Percentiles rank a stretch among this genome's conserved stretches.
Evolutionary conservation across 257 asterid genomes (phyloP).

Genomic region (Solanum acaule): DNA sequence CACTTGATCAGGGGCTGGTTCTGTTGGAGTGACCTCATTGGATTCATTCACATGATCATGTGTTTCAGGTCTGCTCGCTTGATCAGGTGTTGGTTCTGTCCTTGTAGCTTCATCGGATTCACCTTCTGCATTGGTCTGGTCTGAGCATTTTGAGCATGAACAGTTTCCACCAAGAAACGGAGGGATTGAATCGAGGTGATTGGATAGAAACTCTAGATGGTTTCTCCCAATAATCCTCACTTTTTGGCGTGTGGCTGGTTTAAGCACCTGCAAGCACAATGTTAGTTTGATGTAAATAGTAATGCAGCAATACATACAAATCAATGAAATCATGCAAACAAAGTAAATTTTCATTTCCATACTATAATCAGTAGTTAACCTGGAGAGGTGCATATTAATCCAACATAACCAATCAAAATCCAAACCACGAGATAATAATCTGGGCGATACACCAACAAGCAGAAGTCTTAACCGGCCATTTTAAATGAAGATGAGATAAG

Average conservation of each 20-base stretch:
- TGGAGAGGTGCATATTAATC: not conserved
- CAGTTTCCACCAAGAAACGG: constrained; percentile 31
- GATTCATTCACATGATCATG: not conserved
- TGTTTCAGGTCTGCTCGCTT: not conserved
- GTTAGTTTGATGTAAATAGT: not conserved
- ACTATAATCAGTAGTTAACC: not conserved
- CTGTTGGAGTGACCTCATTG: not conserved
- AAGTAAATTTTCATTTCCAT: not conserved
- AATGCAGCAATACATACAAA: not conserved
- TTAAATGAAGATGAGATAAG: not conserved
- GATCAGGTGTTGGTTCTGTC: not conserved
- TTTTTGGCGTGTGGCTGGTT: constrained; percentile 33
- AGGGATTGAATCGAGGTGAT: constrained; percentile 17
- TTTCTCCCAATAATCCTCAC: constrained; percentile 23
- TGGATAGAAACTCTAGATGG: constrained; percentile 14
- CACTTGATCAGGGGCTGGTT: not conserved
- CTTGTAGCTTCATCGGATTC: not conserved
- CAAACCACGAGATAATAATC: not conserved
- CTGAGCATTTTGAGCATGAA: constrained; percentile 19
- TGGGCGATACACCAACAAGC: not conserved
- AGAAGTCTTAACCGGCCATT: not conserved
- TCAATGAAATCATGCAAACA: not conserved
- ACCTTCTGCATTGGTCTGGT: not conserved
- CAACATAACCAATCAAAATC: not conserved
- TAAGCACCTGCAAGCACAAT: constrained; percentile 21